phyloP scores from a whole-genome alignment of 2,329 filamentous ascomycete genomes.

The Trichoderma sp. region DNA sequence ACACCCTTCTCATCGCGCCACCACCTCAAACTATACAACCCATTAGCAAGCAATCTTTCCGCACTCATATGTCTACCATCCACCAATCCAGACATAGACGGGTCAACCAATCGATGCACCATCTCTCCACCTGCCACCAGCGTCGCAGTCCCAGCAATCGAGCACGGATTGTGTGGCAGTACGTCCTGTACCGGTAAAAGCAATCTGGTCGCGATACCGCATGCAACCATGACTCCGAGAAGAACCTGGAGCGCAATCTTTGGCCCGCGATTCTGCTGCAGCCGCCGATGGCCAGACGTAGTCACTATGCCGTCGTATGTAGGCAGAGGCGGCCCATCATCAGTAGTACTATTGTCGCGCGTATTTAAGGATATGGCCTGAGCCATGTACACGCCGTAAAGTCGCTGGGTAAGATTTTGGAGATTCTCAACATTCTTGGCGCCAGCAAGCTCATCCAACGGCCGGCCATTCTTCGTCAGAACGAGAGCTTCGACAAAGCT shows the following conservation, averaged over 20 bases:
- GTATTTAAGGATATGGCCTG: constrained; percentile 13
- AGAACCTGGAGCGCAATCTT: constrained; percentile 9
- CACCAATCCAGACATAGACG: not conserved
- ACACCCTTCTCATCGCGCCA: constrained; percentile 2
- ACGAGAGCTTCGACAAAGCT: not conserved
- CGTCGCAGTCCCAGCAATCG: not conserved
- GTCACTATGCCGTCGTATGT: not conserved
- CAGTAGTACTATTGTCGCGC: not conserved
- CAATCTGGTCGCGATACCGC: constrained; percentile 1
- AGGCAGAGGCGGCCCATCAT: not conserved
- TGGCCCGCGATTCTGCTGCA: constrained; percentile 3
- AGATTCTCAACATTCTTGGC: not conserved
- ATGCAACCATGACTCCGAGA: not conserved
- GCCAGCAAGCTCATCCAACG: not conserved
- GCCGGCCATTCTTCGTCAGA: not conserved
- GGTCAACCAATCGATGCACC: not conserved
- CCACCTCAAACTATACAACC: constrained; percentile 6
- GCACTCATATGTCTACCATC: not conserved
- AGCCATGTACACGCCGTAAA: constrained; percentile 4
- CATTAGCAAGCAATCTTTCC: not conserved
- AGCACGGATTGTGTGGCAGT: constrained; percentile 4
- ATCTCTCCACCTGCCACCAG: not conserved
- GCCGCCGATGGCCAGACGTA: not conserved
- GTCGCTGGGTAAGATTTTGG: not conserved
- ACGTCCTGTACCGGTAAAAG: constrained; percentile 3